Evolutionary conservation across 306 rosid genomes (phyloP).

Genomic region (Quercus bicolor): DNA sequence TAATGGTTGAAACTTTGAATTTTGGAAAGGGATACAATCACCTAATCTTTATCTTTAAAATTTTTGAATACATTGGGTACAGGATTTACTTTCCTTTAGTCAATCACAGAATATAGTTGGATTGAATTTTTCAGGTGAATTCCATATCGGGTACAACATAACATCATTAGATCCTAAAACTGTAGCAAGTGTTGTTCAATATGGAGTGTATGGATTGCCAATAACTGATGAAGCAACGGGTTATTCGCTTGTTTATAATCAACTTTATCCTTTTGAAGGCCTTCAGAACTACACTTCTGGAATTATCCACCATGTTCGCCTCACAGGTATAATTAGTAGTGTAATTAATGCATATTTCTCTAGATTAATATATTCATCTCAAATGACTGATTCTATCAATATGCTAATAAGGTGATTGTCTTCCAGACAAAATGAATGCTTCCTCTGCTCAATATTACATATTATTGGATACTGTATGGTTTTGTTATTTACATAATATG

Average conservation of each 20-base stretch:
- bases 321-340: slow-evolving; percentile 43
- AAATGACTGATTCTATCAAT: not conserved
- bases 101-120: slow-evolving; percentile 5
- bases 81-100: not conserved
- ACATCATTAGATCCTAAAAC: slow-evolving; percentile 54
- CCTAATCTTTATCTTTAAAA: not conserved
- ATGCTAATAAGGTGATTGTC: not conserved
- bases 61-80: not conserved
- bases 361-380: not conserved
- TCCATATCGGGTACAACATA: slow-evolving; percentile 70
- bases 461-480: not conserved
- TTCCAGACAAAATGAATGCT: not conserved
- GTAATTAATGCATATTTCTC: not conserved
- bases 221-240: slow-evolving; percentile 45
- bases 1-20: not conserved
- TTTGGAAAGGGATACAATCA: not conserved
- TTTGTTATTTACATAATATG: not conserved
- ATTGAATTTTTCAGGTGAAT: slow-evolving; percentile 57
- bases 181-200: slow-evolving; percentile 62
- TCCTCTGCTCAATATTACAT: not conserved
- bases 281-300: slow-evolving; percentile 93
- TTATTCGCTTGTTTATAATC: slow-evolving; percentile 69
- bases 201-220: slow-evolving; percentile 44
- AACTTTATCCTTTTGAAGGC: slow-evolving; percentile 84
- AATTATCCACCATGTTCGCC: slow-evolving; percentile 88